phyloP scores from a whole-genome alignment of 306 rosid genomes.

The Cucurbita maxima region DNA sequence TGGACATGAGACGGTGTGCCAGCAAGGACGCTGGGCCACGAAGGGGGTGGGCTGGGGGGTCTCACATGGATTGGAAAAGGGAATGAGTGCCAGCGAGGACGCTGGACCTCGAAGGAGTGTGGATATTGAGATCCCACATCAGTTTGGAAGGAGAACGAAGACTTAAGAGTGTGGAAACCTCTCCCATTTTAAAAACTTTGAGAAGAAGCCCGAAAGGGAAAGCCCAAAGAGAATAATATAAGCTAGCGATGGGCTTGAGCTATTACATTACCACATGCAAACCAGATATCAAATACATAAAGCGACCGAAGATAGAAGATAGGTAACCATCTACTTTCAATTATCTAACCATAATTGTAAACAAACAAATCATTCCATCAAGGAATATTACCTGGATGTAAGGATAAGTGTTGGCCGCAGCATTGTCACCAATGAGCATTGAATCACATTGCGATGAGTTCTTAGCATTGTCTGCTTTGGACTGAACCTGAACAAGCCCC shows the following conservation, averaged over 20 bases:
- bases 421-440: slow-evolving; percentile 84
- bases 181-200: no score
- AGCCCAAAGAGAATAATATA: no score
- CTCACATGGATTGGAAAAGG: no score
- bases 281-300: neutral
- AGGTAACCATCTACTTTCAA: neutral
- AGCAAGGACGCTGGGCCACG: no score
- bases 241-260: neutral
- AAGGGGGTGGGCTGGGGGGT: no score
- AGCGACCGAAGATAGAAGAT: neutral
- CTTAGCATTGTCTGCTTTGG: slow-evolving; percentile 70
- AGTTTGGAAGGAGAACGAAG: no score
- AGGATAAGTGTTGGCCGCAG: slow-evolving; percentile 89
- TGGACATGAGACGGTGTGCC: no score
- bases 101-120: no score
- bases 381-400: slow-evolving; percentile 52
- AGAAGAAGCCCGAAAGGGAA: no score
- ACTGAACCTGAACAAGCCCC: slow-evolving; percentile 86
- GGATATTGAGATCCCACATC: no score
- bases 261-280: neutral
- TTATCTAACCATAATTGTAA: neutral
- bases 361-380: neutral
- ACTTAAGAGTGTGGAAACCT: no score
- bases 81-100: no score
- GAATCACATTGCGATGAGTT: slow-evolving; percentile 92